Percentiles rank a stretch among this genome's conserved stretches.
phyloP scores from a whole-genome alignment of 2,329 filamentous ascomycete genomes.

The Venturia asperata region DNA sequence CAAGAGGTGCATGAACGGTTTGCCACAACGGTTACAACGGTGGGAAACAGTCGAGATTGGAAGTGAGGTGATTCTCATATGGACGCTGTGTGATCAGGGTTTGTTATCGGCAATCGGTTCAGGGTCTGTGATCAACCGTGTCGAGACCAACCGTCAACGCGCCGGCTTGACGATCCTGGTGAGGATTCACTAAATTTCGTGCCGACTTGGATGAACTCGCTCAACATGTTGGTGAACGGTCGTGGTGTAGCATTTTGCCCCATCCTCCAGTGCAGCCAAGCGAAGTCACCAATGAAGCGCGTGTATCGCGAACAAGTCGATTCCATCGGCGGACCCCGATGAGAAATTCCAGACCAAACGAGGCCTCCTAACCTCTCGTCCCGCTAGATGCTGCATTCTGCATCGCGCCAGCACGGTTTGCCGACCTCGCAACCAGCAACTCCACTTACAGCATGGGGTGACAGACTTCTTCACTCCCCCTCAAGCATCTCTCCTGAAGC shows the following conservation, averaged over 20 bases:
- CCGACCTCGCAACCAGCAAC: not conserved
- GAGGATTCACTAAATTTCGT: not conserved
- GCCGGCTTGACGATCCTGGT: not conserved
- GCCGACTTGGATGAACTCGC: not conserved
- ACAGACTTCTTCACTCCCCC: not conserved
- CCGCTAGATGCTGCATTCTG: slow-evolving; percentile 7
- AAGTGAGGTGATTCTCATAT: not conserved
- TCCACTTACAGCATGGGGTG: not conserved
- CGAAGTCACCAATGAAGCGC: not conserved
- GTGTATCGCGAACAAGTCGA: not conserved
- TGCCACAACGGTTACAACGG: slow-evolving; percentile 3
- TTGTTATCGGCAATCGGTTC: not conserved
- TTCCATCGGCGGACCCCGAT: not conserved
- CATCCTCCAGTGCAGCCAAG: not conserved
- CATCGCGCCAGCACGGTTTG: not conserved
- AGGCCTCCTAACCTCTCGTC: not conserved
- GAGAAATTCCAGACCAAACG: not conserved
- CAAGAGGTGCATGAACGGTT: slow-evolving; percentile 6
- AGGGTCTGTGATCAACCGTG: slow-evolving; percentile 4
- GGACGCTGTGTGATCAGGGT: not conserved
- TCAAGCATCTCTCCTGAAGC: not conserved
- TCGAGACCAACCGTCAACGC: not conserved
- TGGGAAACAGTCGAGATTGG: not conserved
- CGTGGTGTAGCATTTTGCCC: not conserved
- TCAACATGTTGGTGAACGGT: not conserved